Base-by-base conservation (phyloP, 1,139 yeast genomes). In the Protomyces macrosporus region DNA sequence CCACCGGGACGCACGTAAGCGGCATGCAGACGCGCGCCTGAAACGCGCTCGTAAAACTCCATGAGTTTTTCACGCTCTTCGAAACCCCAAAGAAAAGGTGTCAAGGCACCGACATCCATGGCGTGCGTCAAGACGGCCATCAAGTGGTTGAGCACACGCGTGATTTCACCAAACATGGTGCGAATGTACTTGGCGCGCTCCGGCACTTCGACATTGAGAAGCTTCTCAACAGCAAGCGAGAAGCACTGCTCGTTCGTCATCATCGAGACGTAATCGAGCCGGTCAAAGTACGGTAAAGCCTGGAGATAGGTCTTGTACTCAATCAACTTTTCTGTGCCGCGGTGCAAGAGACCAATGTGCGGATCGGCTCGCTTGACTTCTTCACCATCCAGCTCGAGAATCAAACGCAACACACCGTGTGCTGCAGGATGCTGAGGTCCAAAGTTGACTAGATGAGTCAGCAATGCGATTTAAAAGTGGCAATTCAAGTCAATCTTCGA, bases 341-440 rank as follows among this genome's bases (percentile, higher is more conserved):
- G 82, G 76, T 88, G 96, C 72, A 88, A 81, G 73, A 88, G 79
- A 55, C 96, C 96, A 69, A 88, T 88, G 75, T 88, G 96, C 59
- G 96, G 96, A 75, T 88, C 96, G 6, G 93, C 82, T 71, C 96
- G 82, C 65, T 88, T 84, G 71, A 89, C 86, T 76, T 89, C 96
- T 76, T 88, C 96, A 70, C 96, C 96, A 72, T 87, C 88, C 69
- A 89, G 81, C 78, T 88, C 96, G 72, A 88, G 80, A 76, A 88
- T 88, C 76, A 88, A 81, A 74, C 96, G 83, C 79, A 88, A 81
- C 77, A 88, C 96, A 69, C 96, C 96, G 78, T 88, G 96, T 55
- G 96, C 96, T 67, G 96, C 96, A 39, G 96, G 96, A 79, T 88
- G 96, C 77, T 88, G 96, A 53, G 96, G 96, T 50, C 96, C 96